phyloP scores from a whole-genome alignment of 1,284 basidiomycete species.

The Fomes fomentarius region DNA sequence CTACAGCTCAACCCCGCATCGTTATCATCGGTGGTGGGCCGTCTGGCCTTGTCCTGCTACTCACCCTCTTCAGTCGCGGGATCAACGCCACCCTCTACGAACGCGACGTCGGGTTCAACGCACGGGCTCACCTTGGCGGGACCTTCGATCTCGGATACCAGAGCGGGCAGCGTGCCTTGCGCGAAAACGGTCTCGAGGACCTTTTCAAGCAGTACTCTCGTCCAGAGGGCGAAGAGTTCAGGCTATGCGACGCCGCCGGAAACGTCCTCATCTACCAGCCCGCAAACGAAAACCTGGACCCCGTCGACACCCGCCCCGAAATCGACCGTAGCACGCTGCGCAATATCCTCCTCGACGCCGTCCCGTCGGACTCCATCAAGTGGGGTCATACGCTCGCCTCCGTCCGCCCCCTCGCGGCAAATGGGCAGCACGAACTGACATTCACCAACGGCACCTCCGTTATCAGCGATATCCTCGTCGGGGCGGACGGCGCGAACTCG shows the following conservation, averaged over 20 bases:
- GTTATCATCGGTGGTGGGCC: too few species aligned
- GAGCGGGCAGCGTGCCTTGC: too few species aligned
- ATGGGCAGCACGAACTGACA: constrained; percentile 7
- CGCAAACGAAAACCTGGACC: neutral
- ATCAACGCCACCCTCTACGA: too few species aligned
- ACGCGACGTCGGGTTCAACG: too few species aligned
- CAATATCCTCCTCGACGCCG: constrained; percentile 5
- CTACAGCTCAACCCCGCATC: too few species aligned
- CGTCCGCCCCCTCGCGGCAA: neutral
- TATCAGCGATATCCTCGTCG: constrained; percentile 37
- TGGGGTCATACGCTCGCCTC: constrained; percentile 9
- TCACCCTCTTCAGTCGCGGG: too few species aligned
- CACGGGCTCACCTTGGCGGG: too few species aligned
- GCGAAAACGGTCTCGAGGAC: too few species aligned
- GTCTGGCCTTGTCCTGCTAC: too few species aligned
- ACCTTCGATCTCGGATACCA: too few species aligned
- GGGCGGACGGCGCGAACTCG: constrained; percentile 52
- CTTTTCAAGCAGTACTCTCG: too few species aligned
- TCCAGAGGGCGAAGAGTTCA: too few species aligned
- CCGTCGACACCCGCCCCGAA: constrained; percentile 5
- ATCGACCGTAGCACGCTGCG: constrained; percentile 10
- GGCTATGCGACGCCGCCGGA: constrained; percentile 2
- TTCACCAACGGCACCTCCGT: constrained; percentile 12
- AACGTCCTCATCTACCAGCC: neutral
- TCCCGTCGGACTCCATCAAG: constrained; percentile 7